Conservation (phyloP, 257 asterid species). For the Nicotiana tabacum region DNA sequence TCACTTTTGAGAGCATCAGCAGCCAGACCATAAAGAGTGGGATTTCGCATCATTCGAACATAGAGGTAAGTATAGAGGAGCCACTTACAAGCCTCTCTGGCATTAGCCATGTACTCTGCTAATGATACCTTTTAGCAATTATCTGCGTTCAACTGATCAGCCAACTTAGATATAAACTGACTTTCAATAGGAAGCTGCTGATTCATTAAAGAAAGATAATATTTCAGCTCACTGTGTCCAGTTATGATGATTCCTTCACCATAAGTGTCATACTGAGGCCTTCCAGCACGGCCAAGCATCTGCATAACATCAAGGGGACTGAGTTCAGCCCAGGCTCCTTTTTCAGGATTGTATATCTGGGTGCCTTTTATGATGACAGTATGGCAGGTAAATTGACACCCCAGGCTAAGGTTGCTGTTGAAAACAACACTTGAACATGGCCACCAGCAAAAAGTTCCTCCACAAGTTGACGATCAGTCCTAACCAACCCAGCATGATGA, state of each 20-base stretch:
- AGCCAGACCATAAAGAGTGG: conserved; percentile 34
- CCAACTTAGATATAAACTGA: conserved; percentile 37
- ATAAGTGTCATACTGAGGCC: conserved; percentile 38
- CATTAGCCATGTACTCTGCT: conserved; percentile 1
- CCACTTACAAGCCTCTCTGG: conserved; percentile 41
- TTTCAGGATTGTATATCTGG: conserved; percentile 39
- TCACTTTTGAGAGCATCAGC: conserved; percentile 27
- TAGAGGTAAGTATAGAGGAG: conserved; percentile 38
- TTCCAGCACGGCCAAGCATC: conserved; percentile 48
- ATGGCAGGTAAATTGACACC: conserved; percentile 49
- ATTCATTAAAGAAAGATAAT: conserved; percentile 38
- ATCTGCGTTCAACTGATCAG: conserved; percentile 42
- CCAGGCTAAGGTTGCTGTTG: conserved; percentile 46
- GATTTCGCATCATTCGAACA: conserved; percentile 40
- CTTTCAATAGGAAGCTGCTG: conserved; percentile 44
- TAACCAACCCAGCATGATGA: conserved; percentile 44
- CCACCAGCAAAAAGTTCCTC: conserved; percentile 35
- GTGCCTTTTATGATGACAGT: conserved; percentile 46
- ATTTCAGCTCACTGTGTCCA: conserved; percentile 32
- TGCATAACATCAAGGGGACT: conserved; percentile 46
- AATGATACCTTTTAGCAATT: too few species aligned
- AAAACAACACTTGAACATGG: conserved; percentile 35
- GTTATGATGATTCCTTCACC: conserved; percentile 43
- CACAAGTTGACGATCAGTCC: conserved; percentile 37
- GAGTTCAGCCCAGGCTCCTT: conserved; percentile 43